A percentile compares a stretch with the other conserved stretches of the same genome.
Evolutionary conservation across 2,329 filamentous ascomycete species (phyloP).

Genomic region (Clonostachys solani): DNA sequence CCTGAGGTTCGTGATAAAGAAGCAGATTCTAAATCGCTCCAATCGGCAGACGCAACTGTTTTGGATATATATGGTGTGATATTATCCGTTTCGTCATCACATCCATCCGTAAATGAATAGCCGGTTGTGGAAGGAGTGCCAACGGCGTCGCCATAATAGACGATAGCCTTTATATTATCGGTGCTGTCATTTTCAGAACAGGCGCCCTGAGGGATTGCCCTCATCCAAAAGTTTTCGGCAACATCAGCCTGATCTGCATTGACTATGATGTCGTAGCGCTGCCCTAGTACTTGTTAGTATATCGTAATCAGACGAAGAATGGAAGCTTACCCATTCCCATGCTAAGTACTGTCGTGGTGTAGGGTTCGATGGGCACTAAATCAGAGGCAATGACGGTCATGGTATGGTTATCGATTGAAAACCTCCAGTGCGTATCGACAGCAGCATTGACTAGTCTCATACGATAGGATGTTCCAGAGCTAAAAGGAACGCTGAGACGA

Average conservation of each 20-base stretch:
- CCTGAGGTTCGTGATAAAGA: constrained; percentile 1
- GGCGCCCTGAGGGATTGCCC: constrained; percentile 31
- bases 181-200: constrained; percentile 31
- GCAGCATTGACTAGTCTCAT: constrained; percentile 45
- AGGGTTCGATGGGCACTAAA: constrained; percentile 47
- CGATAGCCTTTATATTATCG: constrained; percentile 39
- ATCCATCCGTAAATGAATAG: constrained; percentile 12
- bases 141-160: constrained; percentile 26
- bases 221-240: constrained; percentile 35
- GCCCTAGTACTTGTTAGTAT: constrained; percentile 38
- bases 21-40: constrained; percentile 19
- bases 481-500: constrained; percentile 30
- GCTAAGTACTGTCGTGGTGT: constrained; percentile 37
- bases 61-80: constrained; percentile 25
- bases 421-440: constrained; percentile 41
- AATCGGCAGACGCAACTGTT: constrained; percentile 19
- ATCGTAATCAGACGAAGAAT: constrained; percentile 12
- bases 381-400: constrained; percentile 50
- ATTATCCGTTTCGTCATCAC: constrained; percentile 26
- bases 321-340: constrained; percentile 32
- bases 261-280: constrained; percentile 40
- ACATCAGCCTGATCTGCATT: constrained; percentile 23
- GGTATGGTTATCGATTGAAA: constrained; percentile 46
- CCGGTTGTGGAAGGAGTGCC: constrained; percentile 7
- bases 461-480: constrained; percentile 35